A percentile compares a stretch with the other conserved stretches of the same genome.
Conservation (phyloP, 1,284 basidiomycete genomes). For the Pulveroboletus sp. region DNA sequence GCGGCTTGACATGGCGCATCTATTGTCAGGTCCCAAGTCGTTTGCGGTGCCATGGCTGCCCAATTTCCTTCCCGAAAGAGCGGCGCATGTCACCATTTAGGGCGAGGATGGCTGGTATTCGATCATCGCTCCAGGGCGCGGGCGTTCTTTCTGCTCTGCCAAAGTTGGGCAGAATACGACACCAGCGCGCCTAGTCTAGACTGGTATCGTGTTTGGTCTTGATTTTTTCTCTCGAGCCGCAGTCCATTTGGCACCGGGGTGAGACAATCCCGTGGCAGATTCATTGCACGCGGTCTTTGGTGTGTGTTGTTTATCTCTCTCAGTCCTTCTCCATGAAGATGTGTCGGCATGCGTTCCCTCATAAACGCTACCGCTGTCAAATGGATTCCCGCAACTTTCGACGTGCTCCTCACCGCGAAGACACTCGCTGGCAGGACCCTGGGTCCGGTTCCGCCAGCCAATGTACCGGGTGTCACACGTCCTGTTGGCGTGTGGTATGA, state of each 20-base stretch:
- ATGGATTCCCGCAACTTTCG: neutral
- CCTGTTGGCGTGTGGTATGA: neutral
- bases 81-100: conserved; percentile 13
- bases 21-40: conserved; percentile 9
- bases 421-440: conserved; percentile 14
- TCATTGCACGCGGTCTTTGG: conserved; percentile 12
- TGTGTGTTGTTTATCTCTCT: conserved; percentile 3
- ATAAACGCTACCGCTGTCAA: conserved; percentile 1
- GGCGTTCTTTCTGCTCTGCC: neutral
- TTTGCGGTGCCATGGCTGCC: neutral
- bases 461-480: neutral
- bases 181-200: neutral
- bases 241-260: neutral
- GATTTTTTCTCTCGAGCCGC: conserved; percentile 5
- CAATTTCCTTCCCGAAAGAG: neutral
- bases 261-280: conserved; percentile 10
- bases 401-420: neutral
- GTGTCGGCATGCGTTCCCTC: conserved; percentile 25
- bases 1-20: conserved; percentile 3
- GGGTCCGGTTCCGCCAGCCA: conserved; percentile 20
- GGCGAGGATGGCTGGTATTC: neutral
- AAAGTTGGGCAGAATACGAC: neutral
- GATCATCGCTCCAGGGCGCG: conserved; percentile 10
- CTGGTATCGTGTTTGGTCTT: neutral
- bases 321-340: neutral